Evolutionary conservation across 148 eudicot species (phyloP), one percentile per base, ranked within the genome.

Genomic region (Simmondsia chinensis): DNA sequence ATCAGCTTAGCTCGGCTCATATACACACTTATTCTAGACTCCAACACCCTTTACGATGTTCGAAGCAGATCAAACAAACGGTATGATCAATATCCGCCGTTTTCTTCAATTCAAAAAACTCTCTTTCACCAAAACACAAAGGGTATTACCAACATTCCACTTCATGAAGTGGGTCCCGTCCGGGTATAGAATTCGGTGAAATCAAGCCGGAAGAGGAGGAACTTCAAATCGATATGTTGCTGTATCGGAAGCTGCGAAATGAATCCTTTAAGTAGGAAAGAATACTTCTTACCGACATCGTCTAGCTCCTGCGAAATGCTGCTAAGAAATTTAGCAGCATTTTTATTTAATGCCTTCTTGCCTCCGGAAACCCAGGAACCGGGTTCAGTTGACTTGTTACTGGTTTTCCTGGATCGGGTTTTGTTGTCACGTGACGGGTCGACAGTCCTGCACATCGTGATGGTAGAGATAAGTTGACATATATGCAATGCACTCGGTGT

Each of bases 201-300:
- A 60, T 85, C 95, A 35, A 91, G 86, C 42, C 99, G 75, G 72
- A 91, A 91, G 51, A 77, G 70, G 21, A 91, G 93, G 73, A 91
- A 91, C 71, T 91, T 91, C 66, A 85, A 38, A 59, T 85, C 99
- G 50, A 85, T 76, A 56, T 91, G 95, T 59, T 85, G 93, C 48
- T 91, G 99, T 58, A 86, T 51, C 0, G 99, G 99, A 56, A 91
- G 52, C 63, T 72, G 74, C 68, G 79, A 76, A 50, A 91, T 79
- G 54, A 91, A 91, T 43, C 79, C 95, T 39, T 73, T 75, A 43
- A 85, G 80, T 20, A 85, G 63, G 22, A 89, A 63, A 22, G 95
- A 79, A 53, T 79, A 91, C 31, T 80, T 80, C 64, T 75, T 77
- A 46, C 82, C 74, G 49, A 79, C 61, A 50, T 75, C 67, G 49